A percentile compares a stretch with the other conserved stretches of the same genome.
These are phyloP conservation scores for Penicillium paxilli DNA, from an alignment of 495 filamentous ascomycete genomes.

Conservation along the genomic window DNA sequence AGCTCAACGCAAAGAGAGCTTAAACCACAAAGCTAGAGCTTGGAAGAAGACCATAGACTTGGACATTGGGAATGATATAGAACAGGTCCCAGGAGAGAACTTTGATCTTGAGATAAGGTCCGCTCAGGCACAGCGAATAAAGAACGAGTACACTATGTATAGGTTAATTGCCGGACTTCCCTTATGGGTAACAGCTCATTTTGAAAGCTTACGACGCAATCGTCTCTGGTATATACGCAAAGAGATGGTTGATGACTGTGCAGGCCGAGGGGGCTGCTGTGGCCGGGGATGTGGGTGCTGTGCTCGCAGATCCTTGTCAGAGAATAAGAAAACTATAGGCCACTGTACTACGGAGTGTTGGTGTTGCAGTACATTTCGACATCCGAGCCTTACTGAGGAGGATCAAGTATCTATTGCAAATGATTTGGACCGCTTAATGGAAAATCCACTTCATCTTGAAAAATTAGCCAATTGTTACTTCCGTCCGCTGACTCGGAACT, in stretches of 20 bases:
- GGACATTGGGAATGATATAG: conserved; percentile 1
- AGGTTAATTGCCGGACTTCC: conserved; percentile 1
- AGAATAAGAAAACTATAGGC: neutral
- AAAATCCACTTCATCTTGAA: neutral
- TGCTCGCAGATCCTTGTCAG: neutral
- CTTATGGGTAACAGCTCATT: neutral
- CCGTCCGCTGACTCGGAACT: neutral
- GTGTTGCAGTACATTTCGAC: neutral
- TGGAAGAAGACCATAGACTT: neutral
- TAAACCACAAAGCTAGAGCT: conserved; percentile 2
- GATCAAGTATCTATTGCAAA: neutral
- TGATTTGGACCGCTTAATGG: neutral
- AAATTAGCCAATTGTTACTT: conserved; percentile 1
- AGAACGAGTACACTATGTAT: conserved; percentile 2
- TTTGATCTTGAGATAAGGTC: neutral
- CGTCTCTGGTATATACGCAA: neutral
- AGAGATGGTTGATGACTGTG: neutral
- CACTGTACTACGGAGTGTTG: neutral
- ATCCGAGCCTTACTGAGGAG: neutral
- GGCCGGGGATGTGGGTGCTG: neutral
- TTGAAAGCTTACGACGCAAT: neutral
- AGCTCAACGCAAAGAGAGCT: neutral
- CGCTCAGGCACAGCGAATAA: conserved; percentile 1
- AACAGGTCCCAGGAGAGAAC: neutral
- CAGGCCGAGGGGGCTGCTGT: neutral